Percentiles rank a stretch among this genome's conserved stretches.
phyloP scores from a whole-genome alignment of 495 filamentous ascomycete species.

The Letharia columbiana region DNA sequence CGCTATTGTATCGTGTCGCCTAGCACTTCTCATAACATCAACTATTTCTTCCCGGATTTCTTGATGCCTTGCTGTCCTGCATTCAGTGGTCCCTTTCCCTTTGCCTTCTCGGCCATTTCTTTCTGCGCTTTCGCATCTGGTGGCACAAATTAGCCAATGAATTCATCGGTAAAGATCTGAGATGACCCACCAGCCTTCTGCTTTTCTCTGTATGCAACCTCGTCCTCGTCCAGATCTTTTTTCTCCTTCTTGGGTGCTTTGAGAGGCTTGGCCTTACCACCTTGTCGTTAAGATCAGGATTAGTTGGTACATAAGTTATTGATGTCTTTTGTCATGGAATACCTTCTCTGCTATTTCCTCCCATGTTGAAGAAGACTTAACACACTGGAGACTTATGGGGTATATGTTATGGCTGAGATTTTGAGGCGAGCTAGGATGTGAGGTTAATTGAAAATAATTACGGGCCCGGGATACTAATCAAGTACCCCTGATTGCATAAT shows the following conservation, averaged over 20 bases:
- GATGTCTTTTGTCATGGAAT: conserved; percentile 4
- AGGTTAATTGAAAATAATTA: background rate
- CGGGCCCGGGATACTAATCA: no score
- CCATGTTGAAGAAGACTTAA: conserved; percentile 40
- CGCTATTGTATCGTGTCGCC: background rate
- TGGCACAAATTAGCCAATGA: background rate
- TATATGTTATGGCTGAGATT: background rate
- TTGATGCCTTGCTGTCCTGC: conserved; percentile 77
- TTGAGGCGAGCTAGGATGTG: background rate
- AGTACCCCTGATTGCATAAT: no score
- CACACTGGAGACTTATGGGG: background rate
- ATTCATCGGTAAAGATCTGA: background rate
- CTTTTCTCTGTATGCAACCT: conserved; percentile 66
- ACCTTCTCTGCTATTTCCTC: conserved; percentile 63
- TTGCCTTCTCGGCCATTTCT: conserved; percentile 57
- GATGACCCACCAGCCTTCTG: conserved; percentile 54
- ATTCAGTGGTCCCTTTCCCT: conserved; percentile 55
- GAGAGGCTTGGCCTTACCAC: conserved; percentile 78
- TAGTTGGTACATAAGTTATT: background rate
- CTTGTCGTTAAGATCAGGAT: conserved; percentile 33
- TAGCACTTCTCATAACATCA: background rate
- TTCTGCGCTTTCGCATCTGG: conserved; percentile 71
- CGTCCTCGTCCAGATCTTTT: conserved; percentile 70
- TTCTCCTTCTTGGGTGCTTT: conserved; percentile 71
- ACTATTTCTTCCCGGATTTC: conserved; percentile 82